These are phyloP conservation scores for Malus fusca DNA, from an alignment of 306 rosid species.

Conservation along the genomic window DNA sequence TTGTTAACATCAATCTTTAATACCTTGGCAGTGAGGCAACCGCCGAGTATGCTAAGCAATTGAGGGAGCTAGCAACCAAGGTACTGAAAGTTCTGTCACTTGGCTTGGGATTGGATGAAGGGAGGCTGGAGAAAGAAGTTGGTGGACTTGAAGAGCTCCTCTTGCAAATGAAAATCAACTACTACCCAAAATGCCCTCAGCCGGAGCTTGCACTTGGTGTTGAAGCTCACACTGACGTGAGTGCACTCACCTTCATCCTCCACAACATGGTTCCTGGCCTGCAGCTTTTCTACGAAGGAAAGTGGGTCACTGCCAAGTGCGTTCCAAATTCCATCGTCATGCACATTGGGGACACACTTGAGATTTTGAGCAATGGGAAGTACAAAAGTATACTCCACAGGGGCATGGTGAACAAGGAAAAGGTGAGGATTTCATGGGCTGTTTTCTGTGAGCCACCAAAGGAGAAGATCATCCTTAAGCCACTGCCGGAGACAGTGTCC, in stretches of 20 bases:
- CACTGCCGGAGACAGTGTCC: constrained; percentile 56
- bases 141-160: constrained; percentile 76
- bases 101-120: constrained; percentile 64
- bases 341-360: constrained; percentile 85
- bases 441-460: constrained; percentile 84
- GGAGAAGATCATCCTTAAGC: constrained; percentile 77
- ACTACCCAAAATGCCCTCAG: constrained; percentile 81
- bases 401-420: constrained; percentile 75
- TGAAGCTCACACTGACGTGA: constrained; percentile 79
- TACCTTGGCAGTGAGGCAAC: constrained; percentile 43
- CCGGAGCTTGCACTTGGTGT: constrained; percentile 83
- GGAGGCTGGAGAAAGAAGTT: constrained; percentile 66
- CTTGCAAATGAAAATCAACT: constrained; percentile 77
- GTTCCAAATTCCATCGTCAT: constrained; percentile 66
- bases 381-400: constrained; percentile 83
- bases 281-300: constrained; percentile 54
- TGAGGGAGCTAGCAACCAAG: constrained; percentile 55
- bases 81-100: constrained; percentile 42
- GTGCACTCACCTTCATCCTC: constrained; percentile 73
- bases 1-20: not conserved
- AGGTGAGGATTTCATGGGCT: constrained; percentile 87
- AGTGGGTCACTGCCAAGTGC: constrained; percentile 78
- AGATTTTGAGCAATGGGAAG: constrained; percentile 71
- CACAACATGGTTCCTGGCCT: constrained; percentile 94
- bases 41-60: constrained; percentile 49